Base-by-base conservation (phyloP, 441 rosid genomes). In the Populus trichocarpa region DNA sequence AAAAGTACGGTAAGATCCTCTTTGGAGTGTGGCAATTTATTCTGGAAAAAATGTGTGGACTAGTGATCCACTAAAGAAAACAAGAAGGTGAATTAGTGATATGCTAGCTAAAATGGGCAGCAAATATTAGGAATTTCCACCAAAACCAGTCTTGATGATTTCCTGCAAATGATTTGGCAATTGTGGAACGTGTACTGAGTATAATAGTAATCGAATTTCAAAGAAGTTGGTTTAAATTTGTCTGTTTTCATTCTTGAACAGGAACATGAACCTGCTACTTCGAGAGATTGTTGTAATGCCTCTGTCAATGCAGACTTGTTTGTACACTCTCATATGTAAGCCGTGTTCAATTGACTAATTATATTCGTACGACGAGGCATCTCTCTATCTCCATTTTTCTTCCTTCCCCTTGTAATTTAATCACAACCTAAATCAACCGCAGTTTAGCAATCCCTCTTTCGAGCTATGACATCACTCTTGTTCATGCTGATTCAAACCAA, bases 1-100 rank as follows among this genome's bases (percentile, higher is more conserved):
- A 92, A 85, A 93, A 93, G 75, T 90, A 91, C 33, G 99, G 99
- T 87, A 84, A 83, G 87, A 59, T 72, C 33, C 46, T 23, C 38
- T 57, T 68, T 4, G 1, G 25, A 36, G 53, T 77, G 42, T 25
- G 11, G 70, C 64, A 59, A 33, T 61, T 28, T 30, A 20, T 72
- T 57, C 36, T 33, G 50, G 8, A 30, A 38, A 40, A 69, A 69
- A 20, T 10, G 1, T 22, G 26, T 13, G 10, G 40, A 33, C 22
- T 23, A 22, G 67, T 25, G 26, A 74, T 32, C 75, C 40, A 53
- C 26, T 4, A 70, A 40, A 70, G 57, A 57, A 57, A 38, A 22
- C 8, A 40, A 16, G 25, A 28, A 70, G 33, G 42, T 40, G 32
- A 70, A 70, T 40, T 40, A 70, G 33, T 38, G 46, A 20, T 5